Evolutionary conservation across 164 flowering plant genomes (phyloP), one percentile per base, ranked within the genome.

Genomic region (Umbellularia californica): DNA sequence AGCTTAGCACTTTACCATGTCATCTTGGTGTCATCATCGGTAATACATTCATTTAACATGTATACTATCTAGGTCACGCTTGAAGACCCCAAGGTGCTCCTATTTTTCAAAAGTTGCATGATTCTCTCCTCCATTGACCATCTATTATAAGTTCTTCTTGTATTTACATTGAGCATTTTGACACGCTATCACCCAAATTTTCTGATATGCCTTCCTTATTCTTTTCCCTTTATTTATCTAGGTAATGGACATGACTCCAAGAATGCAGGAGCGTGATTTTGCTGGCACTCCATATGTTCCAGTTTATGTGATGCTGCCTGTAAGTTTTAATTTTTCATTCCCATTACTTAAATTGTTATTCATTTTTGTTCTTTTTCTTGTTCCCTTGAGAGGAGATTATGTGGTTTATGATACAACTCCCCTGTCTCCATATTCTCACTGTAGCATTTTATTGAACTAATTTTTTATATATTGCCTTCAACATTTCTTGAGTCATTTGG

Each of bases 221-320:
- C 47, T 41, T 41, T 41, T 41, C n/a, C 20, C 60, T 55, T 55
- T 20, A 55, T 55, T 55, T 55, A 55, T 41, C 60, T 55, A 55
- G 60, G 60, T 65, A 24, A 24, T 65, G 68, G 33, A 27, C 70
- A 28, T 30, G 1, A 51, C 28, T 27, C 70, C 50, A 20, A 65
- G 27, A 58, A 15, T 72, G 66, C 75, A 33, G n/a, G 79, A 77
- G 75, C 71, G 71, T 72, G 75, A 77, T 23, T 77, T 77, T 71
- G 72, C 70, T 47, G 77, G 72, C 58, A 77, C 75, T 58, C 41
- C 75, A 4, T 69, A 73, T 69, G 73, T 77, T 69, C 73, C 77
- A 51, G 77, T 73, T 77, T 73, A 73, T 65, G 80, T 73, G 11
- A 73, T 69, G 76, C 72, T 73, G 25, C 80, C 80, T 50, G 76